Percentiles rank a stretch among this genome's conserved stretches.
phyloP scores from a whole-genome alignment of 768 basidiomycete species.

The Leucocoprinus leucothites region DNA sequence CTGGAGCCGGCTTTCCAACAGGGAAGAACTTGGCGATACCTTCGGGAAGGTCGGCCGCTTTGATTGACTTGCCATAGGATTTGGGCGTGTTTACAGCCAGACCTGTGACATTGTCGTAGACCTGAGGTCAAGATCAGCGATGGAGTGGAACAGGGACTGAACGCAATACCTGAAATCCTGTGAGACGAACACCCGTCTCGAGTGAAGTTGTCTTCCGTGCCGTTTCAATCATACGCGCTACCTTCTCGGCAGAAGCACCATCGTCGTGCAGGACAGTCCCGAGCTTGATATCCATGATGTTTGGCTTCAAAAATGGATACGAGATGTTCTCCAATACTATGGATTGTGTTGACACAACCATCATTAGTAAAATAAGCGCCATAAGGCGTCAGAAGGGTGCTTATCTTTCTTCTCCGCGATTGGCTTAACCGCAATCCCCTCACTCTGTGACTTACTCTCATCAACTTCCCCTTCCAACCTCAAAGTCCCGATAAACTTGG shows the following conservation, averaged over 20 bases:
- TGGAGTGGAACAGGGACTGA: background rate
- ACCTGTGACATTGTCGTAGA: conserved; percentile 60
- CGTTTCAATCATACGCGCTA: conserved; percentile 67
- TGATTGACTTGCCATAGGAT: conserved; percentile 76
- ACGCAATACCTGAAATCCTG: conserved; percentile 80
- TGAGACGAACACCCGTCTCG: conserved; percentile 77
- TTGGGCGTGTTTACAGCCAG: conserved; percentile 66
- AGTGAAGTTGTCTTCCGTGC: conserved; percentile 70
- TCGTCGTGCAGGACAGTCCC: conserved; percentile 87
- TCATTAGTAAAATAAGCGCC: conserved; percentile 1
- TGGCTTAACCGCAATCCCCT: conserved; percentile 22
- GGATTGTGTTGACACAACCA: conserved; percentile 44
- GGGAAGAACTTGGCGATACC: conserved; percentile 84
- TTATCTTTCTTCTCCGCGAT: conserved; percentile 44
- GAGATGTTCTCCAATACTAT: conserved; percentile 86
- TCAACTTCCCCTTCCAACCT: conserved; percentile 62
- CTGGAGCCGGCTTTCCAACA: conserved; percentile 23
- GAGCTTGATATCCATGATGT: conserved; percentile 90
- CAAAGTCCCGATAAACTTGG: conserved; percentile 78
- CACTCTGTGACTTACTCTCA: conserved; percentile 22
- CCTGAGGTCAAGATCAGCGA: conserved; percentile 38
- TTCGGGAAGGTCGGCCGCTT: conserved; percentile 62
- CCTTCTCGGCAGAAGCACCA: conserved; percentile 65
- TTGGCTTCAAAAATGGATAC: conserved; percentile 72
- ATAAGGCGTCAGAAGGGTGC: conserved; percentile 19